Evolutionary conservation across 2,329 filamentous ascomycete genomes (phyloP).

Genomic region (Talaromyces marneffei): DNA sequence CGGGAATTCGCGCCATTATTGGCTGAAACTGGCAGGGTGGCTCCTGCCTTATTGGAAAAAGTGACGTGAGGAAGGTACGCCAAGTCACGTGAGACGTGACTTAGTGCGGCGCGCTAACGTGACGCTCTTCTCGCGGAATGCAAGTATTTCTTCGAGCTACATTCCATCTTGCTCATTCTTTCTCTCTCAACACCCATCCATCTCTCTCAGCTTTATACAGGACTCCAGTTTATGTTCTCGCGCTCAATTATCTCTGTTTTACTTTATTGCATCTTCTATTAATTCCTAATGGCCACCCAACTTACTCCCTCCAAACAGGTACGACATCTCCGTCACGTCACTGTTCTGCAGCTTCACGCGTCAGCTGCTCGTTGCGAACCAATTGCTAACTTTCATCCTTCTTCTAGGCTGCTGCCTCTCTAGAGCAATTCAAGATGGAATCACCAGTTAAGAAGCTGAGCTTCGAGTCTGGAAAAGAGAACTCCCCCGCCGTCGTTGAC

Average conservation of each 20-base stretch:
- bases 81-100: conserved; percentile 36
- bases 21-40: background rate
- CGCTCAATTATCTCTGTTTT: conserved; percentile 14
- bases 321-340: conserved; percentile 40
- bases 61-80: conserved; percentile 21
- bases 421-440: conserved; percentile 87
- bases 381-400: conserved; percentile 31
- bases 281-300: conserved; percentile 64
- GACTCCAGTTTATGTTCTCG: conserved; percentile 15
- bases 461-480: conserved; percentile 78
- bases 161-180: conserved; percentile 17
- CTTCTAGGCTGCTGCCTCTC: conserved; percentile 71
- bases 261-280: conserved; percentile 15
- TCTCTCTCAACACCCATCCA: conserved; percentile 20
- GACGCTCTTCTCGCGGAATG: conserved; percentile 27
- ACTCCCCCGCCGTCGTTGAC: conserved; percentile 53
- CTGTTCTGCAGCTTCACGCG: conserved; percentile 18
- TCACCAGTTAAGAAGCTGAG: conserved; percentile 86
- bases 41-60: background rate
- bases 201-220: conserved; percentile 7
- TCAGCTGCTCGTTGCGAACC: conserved; percentile 28
- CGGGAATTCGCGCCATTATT: conserved; percentile 12
- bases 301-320: conserved; percentile 70
- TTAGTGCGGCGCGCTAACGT: conserved; percentile 35
- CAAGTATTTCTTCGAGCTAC: conserved; percentile 28